Conservation (phyloP, 2,329 filamentous ascomycete species). For the Trichophyton simii region DNA sequence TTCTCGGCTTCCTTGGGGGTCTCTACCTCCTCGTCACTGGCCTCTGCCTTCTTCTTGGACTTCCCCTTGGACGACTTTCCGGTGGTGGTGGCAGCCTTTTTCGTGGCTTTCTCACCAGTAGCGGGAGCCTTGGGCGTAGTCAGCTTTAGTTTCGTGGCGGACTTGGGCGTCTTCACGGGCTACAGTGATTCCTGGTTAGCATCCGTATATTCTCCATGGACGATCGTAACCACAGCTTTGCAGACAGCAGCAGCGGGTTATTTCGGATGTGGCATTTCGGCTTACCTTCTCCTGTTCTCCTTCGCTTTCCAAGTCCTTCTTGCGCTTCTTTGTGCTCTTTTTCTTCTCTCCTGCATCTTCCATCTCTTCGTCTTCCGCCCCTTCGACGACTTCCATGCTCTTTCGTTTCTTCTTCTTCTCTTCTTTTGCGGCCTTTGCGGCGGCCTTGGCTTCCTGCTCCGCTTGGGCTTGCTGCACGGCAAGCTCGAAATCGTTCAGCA, state of each 20-base stretch:
- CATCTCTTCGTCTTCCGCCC: slow-evolving; percentile 45
- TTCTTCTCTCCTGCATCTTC: slow-evolving; percentile 39
- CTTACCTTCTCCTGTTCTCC: slow-evolving; percentile 54
- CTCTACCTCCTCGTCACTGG: slow-evolving; percentile 44
- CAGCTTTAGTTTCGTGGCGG: slow-evolving; percentile 40
- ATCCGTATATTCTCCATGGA: neutral
- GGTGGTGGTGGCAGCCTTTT: slow-evolving; percentile 36
- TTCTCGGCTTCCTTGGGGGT: slow-evolving; percentile 39
- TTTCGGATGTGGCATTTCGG: neutral
- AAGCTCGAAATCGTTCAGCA: slow-evolving; percentile 51
- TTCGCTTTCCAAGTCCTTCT: slow-evolving; percentile 63
- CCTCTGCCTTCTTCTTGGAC: slow-evolving; percentile 48
- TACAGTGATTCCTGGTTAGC: slow-evolving; percentile 24
- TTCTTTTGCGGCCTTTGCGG: slow-evolving; percentile 44
- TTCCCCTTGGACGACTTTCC: slow-evolving; percentile 47
- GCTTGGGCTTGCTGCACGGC: slow-evolving; percentile 46
- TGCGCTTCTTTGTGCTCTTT: slow-evolving; percentile 58
- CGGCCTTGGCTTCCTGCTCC: slow-evolving; percentile 53
- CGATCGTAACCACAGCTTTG: neutral
- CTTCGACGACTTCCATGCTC: slow-evolving; percentile 36
- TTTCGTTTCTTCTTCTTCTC: slow-evolving; percentile 41
- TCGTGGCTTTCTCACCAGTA: slow-evolving; percentile 29
- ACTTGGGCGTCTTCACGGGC: slow-evolving; percentile 55
- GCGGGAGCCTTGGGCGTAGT: slow-evolving; percentile 47
- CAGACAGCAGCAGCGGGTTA: neutral